Percentiles rank a stretch among this genome's conserved stretches.
Conservation (phyloP, 2,329 filamentous ascomycete species). For the Boeremia exigua region DNA sequence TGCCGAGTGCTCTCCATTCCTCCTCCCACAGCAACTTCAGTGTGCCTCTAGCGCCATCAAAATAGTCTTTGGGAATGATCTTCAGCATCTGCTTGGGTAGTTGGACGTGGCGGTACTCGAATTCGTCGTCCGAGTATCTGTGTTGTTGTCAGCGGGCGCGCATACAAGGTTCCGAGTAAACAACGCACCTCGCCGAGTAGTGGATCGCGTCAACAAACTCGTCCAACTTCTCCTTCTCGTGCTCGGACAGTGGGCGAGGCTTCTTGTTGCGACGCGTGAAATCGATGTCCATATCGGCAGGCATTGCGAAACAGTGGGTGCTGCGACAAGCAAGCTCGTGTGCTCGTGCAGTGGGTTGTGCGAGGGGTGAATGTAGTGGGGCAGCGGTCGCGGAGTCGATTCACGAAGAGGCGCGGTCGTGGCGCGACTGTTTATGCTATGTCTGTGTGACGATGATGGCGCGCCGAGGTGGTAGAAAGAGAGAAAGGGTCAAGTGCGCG, state of each 20-base stretch:
- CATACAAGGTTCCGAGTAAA: conserved; percentile 20
- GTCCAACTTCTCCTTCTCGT: conserved; percentile 82
- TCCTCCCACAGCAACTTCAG: conserved; percentile 98
- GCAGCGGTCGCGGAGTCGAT: conserved; percentile 13
- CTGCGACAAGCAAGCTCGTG: conserved; percentile 31
- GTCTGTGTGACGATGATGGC: conserved; percentile 13
- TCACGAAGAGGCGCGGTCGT: conserved; percentile 8
- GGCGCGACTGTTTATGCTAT: conserved; percentile 8
- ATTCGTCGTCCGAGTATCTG: conserved; percentile 92
- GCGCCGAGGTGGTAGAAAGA: conserved; percentile 15
- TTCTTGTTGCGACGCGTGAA: conserved; percentile 83
- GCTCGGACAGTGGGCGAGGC: conserved; percentile 79
- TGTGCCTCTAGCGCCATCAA: conserved; percentile 86
- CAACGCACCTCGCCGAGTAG: conserved; percentile 83
- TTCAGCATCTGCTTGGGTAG: conserved; percentile 98
- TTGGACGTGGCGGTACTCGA: conserved; percentile 97
- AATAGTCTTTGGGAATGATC: conserved; percentile 92
- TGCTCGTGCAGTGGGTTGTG: conserved; percentile 37
- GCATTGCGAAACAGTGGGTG: conserved; percentile 26
- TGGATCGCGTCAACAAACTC: conserved; percentile 94
- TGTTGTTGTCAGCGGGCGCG: conserved; percentile 29
- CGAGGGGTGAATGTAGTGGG: conserved; percentile 25
- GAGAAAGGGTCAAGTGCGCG: conserved; percentile 22
- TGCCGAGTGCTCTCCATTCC: conserved; percentile 95
- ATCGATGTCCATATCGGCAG: conserved; percentile 70